A percentile compares a stretch with the other conserved stretches of the same genome.
Conservation (phyloP, 306 rosid genomes). For the Purshia tridentata region DNA sequence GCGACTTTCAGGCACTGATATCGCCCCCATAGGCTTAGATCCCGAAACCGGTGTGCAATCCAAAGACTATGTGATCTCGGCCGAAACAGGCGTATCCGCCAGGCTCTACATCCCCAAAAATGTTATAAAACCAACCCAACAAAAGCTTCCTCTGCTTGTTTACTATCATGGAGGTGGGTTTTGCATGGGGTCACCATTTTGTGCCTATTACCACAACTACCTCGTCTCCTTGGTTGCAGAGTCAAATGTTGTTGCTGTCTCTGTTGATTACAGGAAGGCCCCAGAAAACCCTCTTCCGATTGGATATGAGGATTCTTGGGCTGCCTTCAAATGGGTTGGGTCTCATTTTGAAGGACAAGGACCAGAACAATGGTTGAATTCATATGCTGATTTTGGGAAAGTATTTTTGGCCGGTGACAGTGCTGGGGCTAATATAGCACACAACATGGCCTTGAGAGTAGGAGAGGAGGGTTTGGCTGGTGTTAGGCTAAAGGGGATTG, state of each 20-base stretch:
- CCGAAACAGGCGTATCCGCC: slow-evolving; percentile 45
- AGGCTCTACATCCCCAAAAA: slow-evolving; percentile 57
- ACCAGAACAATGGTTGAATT: slow-evolving; percentile 55
- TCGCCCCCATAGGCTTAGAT: slow-evolving; percentile 43
- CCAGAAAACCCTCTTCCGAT: slow-evolving; percentile 68
- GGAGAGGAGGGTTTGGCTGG: slow-evolving; percentile 43
- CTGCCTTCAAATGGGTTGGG: slow-evolving; percentile 54
- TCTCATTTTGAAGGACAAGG: slow-evolving; percentile 49
- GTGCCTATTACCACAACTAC: slow-evolving; percentile 47
- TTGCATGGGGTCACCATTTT: slow-evolving; percentile 54
- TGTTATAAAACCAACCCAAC: neutral
- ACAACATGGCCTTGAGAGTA: slow-evolving; percentile 48
- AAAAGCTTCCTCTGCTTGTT: slow-evolving; percentile 59
- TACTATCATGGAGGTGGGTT: slow-evolving; percentile 79
- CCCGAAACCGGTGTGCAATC: slow-evolving; percentile 55
- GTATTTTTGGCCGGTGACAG: slow-evolving; percentile 69
- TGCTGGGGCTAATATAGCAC: slow-evolving; percentile 65
- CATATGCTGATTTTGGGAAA: slow-evolving; percentile 39
- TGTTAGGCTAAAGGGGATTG: slow-evolving; percentile 42
- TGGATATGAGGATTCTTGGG: slow-evolving; percentile 64
- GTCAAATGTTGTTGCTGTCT: slow-evolving; percentile 49
- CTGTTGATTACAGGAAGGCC: slow-evolving; percentile 63
- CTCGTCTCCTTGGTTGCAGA: slow-evolving; percentile 38
- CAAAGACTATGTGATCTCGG: slow-evolving; percentile 59
- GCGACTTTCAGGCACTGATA: slow-evolving; percentile 39